A percentile compares a stretch with the other conserved stretches of the same genome.
These are phyloP conservation scores for Paraphaeosphaeria sporulosa DNA, from an alignment of 2,329 filamentous ascomycete species.

Conservation along the genomic window DNA sequence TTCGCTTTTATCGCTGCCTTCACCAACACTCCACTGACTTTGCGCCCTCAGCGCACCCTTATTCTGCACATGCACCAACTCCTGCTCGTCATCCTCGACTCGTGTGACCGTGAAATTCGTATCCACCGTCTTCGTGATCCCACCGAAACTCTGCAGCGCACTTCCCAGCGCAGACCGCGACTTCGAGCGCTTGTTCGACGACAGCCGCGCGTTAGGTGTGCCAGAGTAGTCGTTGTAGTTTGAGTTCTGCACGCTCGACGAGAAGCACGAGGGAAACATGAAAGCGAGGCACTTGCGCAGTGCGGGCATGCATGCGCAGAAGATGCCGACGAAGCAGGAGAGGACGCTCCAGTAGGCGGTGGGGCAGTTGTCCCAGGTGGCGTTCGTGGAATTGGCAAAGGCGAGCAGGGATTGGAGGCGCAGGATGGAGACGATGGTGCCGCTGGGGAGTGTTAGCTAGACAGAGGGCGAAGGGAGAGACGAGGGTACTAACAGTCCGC, in stretches of 20 bases:
- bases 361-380: constrained; percentile 42
- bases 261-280: constrained; percentile 42
- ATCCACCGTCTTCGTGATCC: constrained; percentile 18
- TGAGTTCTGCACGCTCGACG: constrained; percentile 8
- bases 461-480: background rate
- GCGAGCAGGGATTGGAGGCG: constrained; percentile 50
- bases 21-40: background rate
- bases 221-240: constrained; percentile 6
- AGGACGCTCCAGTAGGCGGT: constrained; percentile 26
- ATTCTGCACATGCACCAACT: constrained; percentile 10
- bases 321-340: constrained; percentile 26
- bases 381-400: constrained; percentile 50
- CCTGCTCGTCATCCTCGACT: constrained; percentile 14
- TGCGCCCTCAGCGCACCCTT: background rate
- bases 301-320: constrained; percentile 30
- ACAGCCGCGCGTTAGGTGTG: constrained; percentile 8
- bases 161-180: background rate
- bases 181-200: constrained; percentile 3
- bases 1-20: background rate
- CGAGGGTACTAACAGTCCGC: constrained; percentile 16
- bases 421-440: constrained; percentile 50
- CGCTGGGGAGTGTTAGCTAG: constrained; percentile 4
- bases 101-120: constrained; percentile 8
- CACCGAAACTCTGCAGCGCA: constrained; percentile 8
- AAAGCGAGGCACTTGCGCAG: constrained; percentile 27